Conservation (phyloP, 352 stramenopile genomes). For the Globisporangium irregulare region DNA sequence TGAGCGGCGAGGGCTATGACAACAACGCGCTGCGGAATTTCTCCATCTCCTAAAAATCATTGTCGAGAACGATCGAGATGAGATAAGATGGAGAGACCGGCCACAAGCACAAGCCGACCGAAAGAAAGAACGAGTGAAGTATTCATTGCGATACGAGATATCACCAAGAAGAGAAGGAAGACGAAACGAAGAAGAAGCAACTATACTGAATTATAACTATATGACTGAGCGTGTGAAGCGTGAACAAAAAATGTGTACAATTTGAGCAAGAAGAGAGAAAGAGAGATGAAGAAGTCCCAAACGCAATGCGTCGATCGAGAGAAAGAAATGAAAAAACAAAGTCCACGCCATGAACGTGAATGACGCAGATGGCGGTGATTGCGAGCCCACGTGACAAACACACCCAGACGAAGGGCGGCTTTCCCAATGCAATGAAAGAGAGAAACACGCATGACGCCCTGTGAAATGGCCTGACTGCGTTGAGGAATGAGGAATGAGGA, state of each 20-base stretch:
- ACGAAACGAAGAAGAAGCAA: slow-evolving; percentile 6
- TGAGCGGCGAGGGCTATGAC: slow-evolving; percentile 35
- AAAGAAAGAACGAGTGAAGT: background rate
- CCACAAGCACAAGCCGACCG: background rate
- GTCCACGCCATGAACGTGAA: background rate
- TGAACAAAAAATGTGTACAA: slow-evolving; percentile 6
- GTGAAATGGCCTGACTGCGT: too few relatives aligned
- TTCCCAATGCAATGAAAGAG: background rate
- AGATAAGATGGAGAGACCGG: background rate
- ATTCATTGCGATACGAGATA: background rate
- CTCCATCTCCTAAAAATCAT: slow-evolving; percentile 23
- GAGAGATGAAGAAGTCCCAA: background rate
- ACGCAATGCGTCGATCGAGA: background rate
- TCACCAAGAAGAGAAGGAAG: background rate
- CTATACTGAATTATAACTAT: slow-evolving; percentile 15
- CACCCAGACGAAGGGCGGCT: background rate
- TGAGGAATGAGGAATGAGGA: too few relatives aligned
- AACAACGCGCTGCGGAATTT: slow-evolving; percentile 31
- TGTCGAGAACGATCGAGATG: background rate
- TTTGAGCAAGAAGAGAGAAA: slow-evolving; percentile 2
- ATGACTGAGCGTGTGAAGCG: background rate
- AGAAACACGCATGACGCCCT: too few relatives aligned
- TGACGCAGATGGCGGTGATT: background rate
- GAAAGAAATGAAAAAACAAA: background rate
- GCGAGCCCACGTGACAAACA: background rate